phyloP scores from a whole-genome alignment of 139 green algal genomes.

The Coelastrella sp. region DNA sequence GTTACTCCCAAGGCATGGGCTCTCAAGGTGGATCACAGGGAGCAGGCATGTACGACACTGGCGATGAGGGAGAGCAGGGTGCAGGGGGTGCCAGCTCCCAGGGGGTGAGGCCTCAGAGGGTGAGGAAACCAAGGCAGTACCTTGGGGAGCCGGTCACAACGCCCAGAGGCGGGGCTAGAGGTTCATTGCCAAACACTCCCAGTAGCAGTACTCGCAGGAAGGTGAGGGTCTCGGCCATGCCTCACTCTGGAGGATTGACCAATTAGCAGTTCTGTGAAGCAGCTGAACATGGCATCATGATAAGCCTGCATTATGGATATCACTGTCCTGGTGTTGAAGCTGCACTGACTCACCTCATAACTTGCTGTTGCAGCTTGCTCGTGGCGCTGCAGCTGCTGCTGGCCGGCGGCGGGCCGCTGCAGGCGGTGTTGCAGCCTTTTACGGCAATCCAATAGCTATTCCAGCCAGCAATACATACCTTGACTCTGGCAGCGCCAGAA shows the following conservation, averaged over 20 bases:
- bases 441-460: neutral
- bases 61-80: neutral
- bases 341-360: no score
- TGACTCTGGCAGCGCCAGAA: conserved; percentile 23
- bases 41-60: neutral
- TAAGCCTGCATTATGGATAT: no score
- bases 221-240: neutral
- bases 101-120: neutral
- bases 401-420: neutral
- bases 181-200: conserved; percentile 13
- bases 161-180: neutral
- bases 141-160: neutral
- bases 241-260: neutral
- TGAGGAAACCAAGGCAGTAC: conserved; percentile 18
- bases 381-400: conserved; percentile 9
- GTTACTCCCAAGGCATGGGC: neutral
- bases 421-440: neutral
- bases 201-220: conserved; percentile 24
- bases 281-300: neutral
- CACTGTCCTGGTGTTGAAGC: neutral
- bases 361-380: neutral
- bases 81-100: conserved; percentile 1
- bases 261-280: neutral
- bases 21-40: neutral
- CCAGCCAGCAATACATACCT: neutral